Conservation (phyloP, 306 rosid species). For the Quercus dentata region DNA sequence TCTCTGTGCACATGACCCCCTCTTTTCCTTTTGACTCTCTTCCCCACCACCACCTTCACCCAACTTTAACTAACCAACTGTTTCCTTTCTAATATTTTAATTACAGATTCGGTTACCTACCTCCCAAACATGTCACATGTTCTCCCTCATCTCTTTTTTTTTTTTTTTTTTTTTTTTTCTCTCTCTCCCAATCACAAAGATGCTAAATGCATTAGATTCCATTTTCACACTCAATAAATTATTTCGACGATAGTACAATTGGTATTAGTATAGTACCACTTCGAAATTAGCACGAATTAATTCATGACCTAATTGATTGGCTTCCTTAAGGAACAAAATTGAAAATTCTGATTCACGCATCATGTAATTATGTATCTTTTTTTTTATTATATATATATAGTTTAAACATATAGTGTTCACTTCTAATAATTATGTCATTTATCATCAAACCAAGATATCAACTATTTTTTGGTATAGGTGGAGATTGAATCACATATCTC, state of each 20-base stretch:
- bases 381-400: too few species aligned
- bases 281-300: neutral
- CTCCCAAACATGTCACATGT: constrained; percentile 49
- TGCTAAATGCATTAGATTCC: neutral
- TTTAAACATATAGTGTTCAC: rapidly evolving
- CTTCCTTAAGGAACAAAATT: neutral
- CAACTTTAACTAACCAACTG: constrained; percentile 32
- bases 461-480: rapidly evolving
- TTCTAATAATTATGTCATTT: too few species aligned
- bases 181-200: neutral
- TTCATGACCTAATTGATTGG: neutral
- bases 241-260: neutral
- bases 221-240: neutral
- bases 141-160: constrained; percentile 6
- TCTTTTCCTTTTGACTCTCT: constrained; percentile 1
- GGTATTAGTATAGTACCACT: neutral
- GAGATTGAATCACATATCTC: rapidly evolving
- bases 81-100: constrained; percentile 14
- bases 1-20: constrained; percentile 28
- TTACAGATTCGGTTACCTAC: constrained; percentile 42
- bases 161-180: neutral
- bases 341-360: neutral
- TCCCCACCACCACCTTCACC: constrained; percentile 19
- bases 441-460: too few species aligned
- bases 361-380: too few species aligned